Percentiles rank a stretch among this genome's conserved stretches.
Evolutionary conservation across 148 eudicot species (phyloP).

Genomic region (Camellia granthamiana): DNA sequence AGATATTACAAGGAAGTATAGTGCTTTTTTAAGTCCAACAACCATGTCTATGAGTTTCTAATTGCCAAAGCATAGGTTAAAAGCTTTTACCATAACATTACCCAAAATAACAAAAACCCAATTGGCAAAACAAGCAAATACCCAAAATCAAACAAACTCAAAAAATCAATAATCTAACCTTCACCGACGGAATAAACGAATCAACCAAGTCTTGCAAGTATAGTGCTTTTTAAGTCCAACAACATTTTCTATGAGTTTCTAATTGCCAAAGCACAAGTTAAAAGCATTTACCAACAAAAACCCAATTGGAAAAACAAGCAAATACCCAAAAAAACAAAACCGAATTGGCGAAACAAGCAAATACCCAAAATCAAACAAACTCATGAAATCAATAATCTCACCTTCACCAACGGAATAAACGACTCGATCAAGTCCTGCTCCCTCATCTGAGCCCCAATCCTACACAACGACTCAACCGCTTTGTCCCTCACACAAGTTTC

Average conservation of each 20-base stretch:
- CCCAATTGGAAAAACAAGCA: not conserved
- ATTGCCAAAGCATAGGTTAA: not conserved
- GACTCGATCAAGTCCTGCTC: slow-evolving; percentile 47
- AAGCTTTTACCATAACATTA: too few species aligned
- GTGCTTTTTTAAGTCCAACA: too few species aligned
- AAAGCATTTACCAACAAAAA: too few species aligned
- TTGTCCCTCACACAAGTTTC: slow-evolving; percentile 68
- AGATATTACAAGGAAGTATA: not conserved
- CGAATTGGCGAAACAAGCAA: too few species aligned
- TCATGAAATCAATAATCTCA: slow-evolving; percentile 13
- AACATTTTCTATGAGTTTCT: not conserved
- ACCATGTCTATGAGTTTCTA: not conserved
- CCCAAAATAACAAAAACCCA: not conserved
- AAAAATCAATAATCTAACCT: slow-evolving; percentile 33
- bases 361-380: not conserved
- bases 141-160: not conserved
- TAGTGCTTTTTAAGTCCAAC: too few species aligned
- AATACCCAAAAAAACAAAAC: too few species aligned
- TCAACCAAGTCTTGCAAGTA: slow-evolving; percentile 37
- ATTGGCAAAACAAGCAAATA: not conserved
- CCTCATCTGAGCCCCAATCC: slow-evolving; percentile 54
- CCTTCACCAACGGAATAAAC: slow-evolving; percentile 58
- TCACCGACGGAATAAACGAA: slow-evolving; percentile 45
- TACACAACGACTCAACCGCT: slow-evolving; percentile 52
- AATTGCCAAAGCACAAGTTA: not conserved